phyloP scores from a whole-genome alignment of 176 grass and related monocot genomes.

The Eleusine indica region DNA sequence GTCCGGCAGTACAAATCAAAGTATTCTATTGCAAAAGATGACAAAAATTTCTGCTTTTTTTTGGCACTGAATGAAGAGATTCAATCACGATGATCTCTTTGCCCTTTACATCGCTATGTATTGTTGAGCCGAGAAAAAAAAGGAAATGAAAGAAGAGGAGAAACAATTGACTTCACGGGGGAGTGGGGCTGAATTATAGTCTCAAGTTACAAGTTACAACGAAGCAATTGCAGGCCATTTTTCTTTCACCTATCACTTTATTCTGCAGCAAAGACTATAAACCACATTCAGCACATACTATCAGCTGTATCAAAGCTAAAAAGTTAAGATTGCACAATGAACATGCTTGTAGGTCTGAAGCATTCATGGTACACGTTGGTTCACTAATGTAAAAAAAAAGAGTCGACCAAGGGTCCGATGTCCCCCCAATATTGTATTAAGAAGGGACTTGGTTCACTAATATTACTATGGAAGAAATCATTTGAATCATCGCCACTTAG shows the following conservation, averaged over 20 bases:
- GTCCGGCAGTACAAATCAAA: not conserved
- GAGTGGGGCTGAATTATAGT: no score
- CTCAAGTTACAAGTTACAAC: not conserved
- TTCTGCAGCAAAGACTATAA: conserved; percentile 31
- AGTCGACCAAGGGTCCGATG: no score
- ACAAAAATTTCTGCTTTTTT: no score
- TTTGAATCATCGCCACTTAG: not conserved
- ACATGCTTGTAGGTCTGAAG: not conserved
- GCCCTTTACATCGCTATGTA: no score
- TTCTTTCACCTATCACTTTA: conserved; percentile 5
- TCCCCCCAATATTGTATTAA: no score
- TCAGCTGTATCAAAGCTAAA: not conserved
- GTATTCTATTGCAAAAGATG: not conserved
- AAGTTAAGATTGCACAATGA: not conserved
- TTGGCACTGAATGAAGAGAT: no score
- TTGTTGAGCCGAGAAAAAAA: no score
- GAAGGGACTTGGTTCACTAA: not conserved
- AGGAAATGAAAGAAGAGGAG: no score
- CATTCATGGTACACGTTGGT: not conserved
- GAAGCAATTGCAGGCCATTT: not conserved
- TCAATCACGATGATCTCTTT: no score
- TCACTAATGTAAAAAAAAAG: not conserved
- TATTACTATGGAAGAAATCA: conserved; percentile 7
- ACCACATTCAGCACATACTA: conserved; percentile 5
- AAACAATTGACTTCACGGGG: no score